Base-by-base conservation (phyloP, 1,139 yeast genomes). In the Geotrichum cucujoidarum region DNA sequence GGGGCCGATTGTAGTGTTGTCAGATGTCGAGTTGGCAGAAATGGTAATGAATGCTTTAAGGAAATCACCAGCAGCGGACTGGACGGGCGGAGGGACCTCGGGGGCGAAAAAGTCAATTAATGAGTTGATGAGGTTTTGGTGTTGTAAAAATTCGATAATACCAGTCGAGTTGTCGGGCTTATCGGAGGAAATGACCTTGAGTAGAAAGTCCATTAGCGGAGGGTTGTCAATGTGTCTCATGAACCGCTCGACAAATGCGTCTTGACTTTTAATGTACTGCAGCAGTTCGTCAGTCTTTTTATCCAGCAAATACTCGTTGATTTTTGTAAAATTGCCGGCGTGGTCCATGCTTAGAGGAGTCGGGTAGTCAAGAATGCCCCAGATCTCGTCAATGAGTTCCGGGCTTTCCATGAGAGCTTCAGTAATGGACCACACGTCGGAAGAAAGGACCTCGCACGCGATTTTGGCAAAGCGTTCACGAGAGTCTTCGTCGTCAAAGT, bases 11-110 rank as follows among this genome's bases (percentile, higher is more conserved):
- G 95, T 86, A 16, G 95, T 84, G 59, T 83, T 86, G 54, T 78
- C 83, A 50, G 76, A 73, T 56, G 89, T 86, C 27, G 94, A 84
- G 63, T 92, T 92, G n/a, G 96, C 95, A 29, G 96, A 87, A 36
- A 94, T 86, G 2, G 97, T 84, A 27, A 92, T 86, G 61, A 94
- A 78, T 0, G 97, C 97, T 63, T 92, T 94, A 48, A 92, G 69
- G 61, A 92, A 92, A 63, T 92, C 99, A 10, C 97, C 95, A 1
- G 95, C 95, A 0, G 97, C 95, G 1, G 95, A 83, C 65, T 92
- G 97, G 45, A 80, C 80, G 51, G 92, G 79, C 31, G 83, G 74
- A 20, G 80, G 66, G 21, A 70, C 65, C 8, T 76, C 78, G n/a
- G 78, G 73, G 40, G 77, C 82, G 53, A 84, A 70, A 45, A 79